Conservation (phyloP, 2,329 filamentous ascomycete genomes). For the Fusarium tjaetaba region DNA sequence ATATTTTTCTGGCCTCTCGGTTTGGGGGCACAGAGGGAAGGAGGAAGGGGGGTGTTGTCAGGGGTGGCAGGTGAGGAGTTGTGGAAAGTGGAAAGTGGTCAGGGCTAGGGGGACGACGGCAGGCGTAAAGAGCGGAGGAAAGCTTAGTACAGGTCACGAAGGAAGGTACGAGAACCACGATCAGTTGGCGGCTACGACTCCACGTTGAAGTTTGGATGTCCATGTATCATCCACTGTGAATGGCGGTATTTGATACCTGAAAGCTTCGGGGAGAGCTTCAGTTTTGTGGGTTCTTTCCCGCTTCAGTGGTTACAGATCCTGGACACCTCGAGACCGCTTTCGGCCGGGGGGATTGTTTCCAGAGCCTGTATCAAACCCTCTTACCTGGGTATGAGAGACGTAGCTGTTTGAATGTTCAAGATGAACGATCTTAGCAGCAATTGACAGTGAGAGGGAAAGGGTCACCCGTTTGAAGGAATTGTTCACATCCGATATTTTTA, state of each 20-base stretch:
- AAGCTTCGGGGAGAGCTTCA: conserved; percentile 24
- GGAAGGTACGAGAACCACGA: conserved; percentile 28
- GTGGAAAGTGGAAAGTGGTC: conserved; percentile 43
- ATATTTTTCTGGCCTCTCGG: conserved; percentile 52
- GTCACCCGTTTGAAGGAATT: not conserved
- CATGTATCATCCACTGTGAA: conserved; percentile 9
- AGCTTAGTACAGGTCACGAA: conserved; percentile 30
- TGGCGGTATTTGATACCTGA: conserved; percentile 25
- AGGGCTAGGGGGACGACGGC: conserved; percentile 38
- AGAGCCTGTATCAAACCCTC: conserved; percentile 11
- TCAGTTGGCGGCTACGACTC: not conserved
- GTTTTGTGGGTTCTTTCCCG: conserved; percentile 33
- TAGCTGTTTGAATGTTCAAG: conserved; percentile 5
- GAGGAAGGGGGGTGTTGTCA: conserved; percentile 40
- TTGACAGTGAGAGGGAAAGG: not conserved
- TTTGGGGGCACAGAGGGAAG: conserved; percentile 38
- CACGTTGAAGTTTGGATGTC: not conserved
- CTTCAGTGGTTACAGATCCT: conserved; percentile 23
- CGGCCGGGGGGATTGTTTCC: conserved; percentile 21
- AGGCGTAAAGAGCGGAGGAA: conserved; percentile 33
- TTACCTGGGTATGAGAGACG: conserved; percentile 25
- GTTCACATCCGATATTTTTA: not conserved
- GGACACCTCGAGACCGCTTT: conserved; percentile 22
- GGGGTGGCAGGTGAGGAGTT: conserved; percentile 40
- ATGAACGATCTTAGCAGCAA: conserved; percentile 9